Conservation (phyloP, 345 rosid genomes). For the Geranium rotundifolium region DNA sequence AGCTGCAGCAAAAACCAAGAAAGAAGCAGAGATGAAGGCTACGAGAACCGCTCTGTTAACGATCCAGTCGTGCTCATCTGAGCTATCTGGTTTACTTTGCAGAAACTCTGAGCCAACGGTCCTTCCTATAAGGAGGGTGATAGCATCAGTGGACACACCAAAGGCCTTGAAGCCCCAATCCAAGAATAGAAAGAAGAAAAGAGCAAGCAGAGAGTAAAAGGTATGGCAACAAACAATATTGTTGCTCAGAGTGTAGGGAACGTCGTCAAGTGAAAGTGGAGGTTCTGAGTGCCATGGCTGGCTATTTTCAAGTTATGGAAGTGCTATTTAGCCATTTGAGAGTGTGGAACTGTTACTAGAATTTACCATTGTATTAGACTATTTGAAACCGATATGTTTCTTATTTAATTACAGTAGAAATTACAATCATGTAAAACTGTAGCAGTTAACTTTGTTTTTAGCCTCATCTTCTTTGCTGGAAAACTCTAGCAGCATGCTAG, state of each 20-base stretch:
- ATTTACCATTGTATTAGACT: no score
- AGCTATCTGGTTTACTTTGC: constrained; percentile 8
- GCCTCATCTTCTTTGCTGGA: no score
- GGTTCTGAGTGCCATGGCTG: background rate
- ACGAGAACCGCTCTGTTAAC: constrained; percentile 87
- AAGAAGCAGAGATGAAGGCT: constrained; percentile 85
- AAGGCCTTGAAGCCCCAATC: constrained; percentile 40
- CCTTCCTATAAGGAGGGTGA: constrained; percentile 49
- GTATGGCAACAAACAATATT: background rate
- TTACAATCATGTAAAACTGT: no score
- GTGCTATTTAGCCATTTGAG: no score
- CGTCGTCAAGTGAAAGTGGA: no score
- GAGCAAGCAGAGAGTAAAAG: constrained; percentile 6
- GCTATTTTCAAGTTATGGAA: background rate
- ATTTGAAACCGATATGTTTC: no score
- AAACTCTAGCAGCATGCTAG: no score
- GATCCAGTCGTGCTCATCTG: constrained; percentile 36
- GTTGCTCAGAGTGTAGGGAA: background rate
- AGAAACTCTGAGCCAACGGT: constrained; percentile 50
- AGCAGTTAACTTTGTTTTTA: no score
- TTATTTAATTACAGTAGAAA: no score
- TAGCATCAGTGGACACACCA: constrained; percentile 32
- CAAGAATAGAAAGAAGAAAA: constrained; percentile 32
- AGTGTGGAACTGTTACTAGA: no score
- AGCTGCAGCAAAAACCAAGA: constrained; percentile 58